These are phyloP conservation scores for Paspalum notatum DNA, from an alignment of 176 grass and related monocot genomes.

Conservation along the genomic window DNA sequence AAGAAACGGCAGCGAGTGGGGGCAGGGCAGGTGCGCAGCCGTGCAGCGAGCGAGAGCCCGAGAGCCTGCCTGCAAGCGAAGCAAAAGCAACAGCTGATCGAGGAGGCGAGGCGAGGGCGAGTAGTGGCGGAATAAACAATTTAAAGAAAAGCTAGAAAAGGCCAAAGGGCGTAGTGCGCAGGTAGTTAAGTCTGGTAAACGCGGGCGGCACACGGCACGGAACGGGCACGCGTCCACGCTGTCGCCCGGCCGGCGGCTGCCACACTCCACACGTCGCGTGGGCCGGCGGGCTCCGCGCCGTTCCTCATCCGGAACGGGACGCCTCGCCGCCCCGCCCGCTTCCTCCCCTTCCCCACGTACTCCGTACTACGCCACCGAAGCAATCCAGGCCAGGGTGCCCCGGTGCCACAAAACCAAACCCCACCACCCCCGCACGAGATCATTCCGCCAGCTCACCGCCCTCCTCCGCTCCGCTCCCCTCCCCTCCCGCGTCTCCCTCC, in stretches of 20 bases:
- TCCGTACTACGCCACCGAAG: slow-evolving; percentile 34
- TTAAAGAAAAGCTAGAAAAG: neutral
- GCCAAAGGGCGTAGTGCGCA: neutral
- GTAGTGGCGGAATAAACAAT: neutral
- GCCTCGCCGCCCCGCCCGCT: neutral
- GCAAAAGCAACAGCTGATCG: neutral
- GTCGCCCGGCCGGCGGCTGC: neutral
- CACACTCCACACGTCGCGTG: slow-evolving; percentile 32
- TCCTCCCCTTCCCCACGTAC: neutral
- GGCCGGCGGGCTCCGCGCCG: neutral
- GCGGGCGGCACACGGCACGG: slow-evolving; percentile 41
- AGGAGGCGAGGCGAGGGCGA: neutral
- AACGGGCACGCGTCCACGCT: slow-evolving; percentile 32
- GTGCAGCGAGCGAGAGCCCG: too few species aligned
- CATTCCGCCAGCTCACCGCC: slow-evolving; percentile 31
- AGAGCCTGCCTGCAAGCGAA: neutral
- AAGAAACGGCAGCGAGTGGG: neutral
- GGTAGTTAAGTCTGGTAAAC: slow-evolving; percentile 41
- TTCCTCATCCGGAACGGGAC: neutral
- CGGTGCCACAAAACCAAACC: slow-evolving; percentile 11
- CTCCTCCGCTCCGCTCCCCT: neutral
- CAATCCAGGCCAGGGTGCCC: neutral
- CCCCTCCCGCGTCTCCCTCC: slow-evolving; percentile 6
- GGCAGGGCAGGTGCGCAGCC: too few species aligned
- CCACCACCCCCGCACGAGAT: slow-evolving; percentile 21